Conservation (phyloP, 345 rosid genomes). For the Carallia brachiata region DNA sequence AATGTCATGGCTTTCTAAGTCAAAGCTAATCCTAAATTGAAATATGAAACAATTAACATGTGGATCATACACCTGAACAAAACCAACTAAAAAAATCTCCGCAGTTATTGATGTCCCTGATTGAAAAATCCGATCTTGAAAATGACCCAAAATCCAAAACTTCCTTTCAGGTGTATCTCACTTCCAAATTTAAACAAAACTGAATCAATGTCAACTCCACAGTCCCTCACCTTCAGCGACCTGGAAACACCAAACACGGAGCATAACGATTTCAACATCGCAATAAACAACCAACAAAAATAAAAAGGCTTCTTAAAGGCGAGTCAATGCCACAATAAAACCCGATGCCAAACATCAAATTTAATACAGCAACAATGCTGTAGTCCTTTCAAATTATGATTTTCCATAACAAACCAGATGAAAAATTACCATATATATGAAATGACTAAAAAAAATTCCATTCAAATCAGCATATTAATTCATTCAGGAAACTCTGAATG, state of each 20-base stretch:
- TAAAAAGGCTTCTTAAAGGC: too few species aligned
- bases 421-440: not conserved
- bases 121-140: not conserved
- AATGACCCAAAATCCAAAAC: constrained; percentile 7
- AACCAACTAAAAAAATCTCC: not conserved
- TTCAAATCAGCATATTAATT: too few species aligned
- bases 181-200: constrained; percentile 1
- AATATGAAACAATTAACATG: not conserved
- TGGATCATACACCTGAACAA: not conserved
- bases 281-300: not conserved
- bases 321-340: not conserved
- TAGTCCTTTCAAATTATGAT: not conserved
- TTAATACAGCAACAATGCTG: not conserved
- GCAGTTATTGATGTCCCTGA: not conserved
- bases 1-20: constrained; percentile 42
- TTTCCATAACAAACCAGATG: not conserved
- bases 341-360: not conserved
- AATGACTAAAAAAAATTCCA: not conserved
- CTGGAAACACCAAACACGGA: not conserved
- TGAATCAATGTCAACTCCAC: not conserved
- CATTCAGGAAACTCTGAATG: too few species aligned
- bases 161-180: not conserved
- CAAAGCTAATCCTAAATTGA: not conserved
- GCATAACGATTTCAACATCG: not conserved
- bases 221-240: not conserved